Evolutionary conservation across 805 yeast genomes (phyloP).

Genomic region (Kurtzmaniella fragi): DNA sequence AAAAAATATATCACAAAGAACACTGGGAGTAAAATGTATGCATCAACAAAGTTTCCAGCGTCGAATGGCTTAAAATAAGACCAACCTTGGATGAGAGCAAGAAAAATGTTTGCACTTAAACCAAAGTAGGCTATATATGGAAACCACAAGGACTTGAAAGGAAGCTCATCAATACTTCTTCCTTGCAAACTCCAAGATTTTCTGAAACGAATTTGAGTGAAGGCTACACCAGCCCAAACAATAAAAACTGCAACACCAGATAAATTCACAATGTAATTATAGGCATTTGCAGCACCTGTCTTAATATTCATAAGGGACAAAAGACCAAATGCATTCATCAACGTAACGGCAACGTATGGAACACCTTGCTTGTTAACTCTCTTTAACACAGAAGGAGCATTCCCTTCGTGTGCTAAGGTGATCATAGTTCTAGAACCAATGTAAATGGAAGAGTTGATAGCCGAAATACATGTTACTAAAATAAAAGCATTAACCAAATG

Average conservation of each 20-base stretch:
- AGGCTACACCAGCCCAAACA: conserved; percentile 60
- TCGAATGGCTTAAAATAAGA: conserved; percentile 54
- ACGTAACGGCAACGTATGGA: conserved; percentile 56
- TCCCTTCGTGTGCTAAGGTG: conserved; percentile 56
- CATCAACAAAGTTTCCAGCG: conserved; percentile 44
- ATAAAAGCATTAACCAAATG: conserved; percentile 61
- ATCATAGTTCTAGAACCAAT: conserved; percentile 66
- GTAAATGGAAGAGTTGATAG: conserved; percentile 65
- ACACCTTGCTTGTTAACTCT: conserved; percentile 54
- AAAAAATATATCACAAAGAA: conserved; percentile 38
- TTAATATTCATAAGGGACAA: conserved; percentile 50
- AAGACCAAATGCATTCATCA: conserved; percentile 51
- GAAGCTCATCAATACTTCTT: conserved; percentile 26
- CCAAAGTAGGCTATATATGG: conserved; percentile 51
- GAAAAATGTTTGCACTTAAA: conserved; percentile 43
- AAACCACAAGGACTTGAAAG: conserved; percentile 36
- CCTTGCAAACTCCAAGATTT: conserved; percentile 35
- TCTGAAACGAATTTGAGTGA: conserved; percentile 55
- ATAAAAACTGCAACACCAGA: conserved; percentile 65
- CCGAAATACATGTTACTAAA: conserved; percentile 58
- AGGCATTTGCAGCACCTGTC: conserved; percentile 58
- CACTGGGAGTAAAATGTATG: conserved; percentile 58
- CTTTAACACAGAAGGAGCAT: conserved; percentile 53
- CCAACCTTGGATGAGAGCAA: conserved; percentile 66
- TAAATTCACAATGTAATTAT: conserved; percentile 53